A percentile compares a stretch with the other conserved stretches of the same genome.
phyloP scores from a whole-genome alignment of 2,329 filamentous ascomycete species.

The Hypoxylon rubiginosum region DNA sequence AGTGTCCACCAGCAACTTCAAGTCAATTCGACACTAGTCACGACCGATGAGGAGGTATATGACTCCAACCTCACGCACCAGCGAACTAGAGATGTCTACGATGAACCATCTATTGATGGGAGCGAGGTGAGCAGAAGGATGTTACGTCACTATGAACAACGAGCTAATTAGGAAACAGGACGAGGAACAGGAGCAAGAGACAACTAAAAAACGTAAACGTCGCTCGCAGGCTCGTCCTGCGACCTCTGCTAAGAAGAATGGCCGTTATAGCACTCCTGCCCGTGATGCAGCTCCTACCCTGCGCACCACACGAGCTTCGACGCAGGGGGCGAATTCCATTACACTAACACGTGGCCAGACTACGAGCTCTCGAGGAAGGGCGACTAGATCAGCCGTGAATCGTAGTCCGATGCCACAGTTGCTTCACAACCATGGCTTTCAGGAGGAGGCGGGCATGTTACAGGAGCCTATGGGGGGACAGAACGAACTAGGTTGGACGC shows the following conservation, averaged over 20 bases:
- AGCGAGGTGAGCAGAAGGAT: constrained; percentile 59
- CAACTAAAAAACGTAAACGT: constrained; percentile 33
- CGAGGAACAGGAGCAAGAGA: constrained; percentile 37
- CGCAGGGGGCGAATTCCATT: constrained; percentile 20
- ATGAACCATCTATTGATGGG: constrained; percentile 66
- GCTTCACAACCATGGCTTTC: constrained; percentile 46
- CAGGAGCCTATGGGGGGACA: constrained; percentile 32
- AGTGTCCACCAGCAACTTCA: constrained; percentile 77
- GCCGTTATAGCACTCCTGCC: constrained; percentile 20
- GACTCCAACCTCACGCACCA: constrained; percentile 64
- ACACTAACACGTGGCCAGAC: constrained; percentile 19
- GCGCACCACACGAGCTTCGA: constrained; percentile 31
- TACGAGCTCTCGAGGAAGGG: constrained; percentile 28
- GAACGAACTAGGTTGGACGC: constrained; percentile 47
- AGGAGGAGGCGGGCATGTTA: constrained; percentile 35
- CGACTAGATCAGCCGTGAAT: constrained; percentile 37
- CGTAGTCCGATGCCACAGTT: constrained; percentile 33
- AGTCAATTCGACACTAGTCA: constrained; percentile 72
- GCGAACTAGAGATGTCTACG: constrained; percentile 70
- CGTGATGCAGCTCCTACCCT: constrained; percentile 30
- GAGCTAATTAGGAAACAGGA: constrained; percentile 42
- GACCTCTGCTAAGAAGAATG: constrained; percentile 31
- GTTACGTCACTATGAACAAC: constrained; percentile 9
- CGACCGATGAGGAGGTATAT: constrained; percentile 75
- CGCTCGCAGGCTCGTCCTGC: constrained; percentile 22